Base-by-base conservation (phyloP, 192 early-diverging fungal species). In the Coemansia sp. region DNA sequence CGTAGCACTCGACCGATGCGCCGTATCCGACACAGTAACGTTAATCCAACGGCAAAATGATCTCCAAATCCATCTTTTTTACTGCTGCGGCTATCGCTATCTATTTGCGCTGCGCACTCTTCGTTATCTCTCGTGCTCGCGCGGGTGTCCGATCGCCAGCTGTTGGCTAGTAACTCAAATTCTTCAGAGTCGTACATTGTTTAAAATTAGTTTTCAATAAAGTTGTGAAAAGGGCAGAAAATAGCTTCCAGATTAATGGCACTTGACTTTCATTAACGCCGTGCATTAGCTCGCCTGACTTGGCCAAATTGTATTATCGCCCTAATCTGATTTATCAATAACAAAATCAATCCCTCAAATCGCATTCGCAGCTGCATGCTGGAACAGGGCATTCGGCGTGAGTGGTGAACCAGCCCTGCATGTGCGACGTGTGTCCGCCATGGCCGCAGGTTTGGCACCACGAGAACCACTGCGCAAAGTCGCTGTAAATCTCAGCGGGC, bases 371-470 rank as follows among this genome's bases (percentile, higher is more conserved):
- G 14, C 45, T 55, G 67, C 97, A 98, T 26, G 91, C 91, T n/a
- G 94, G 88, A 5, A 98, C 94, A 21, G 97, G 95, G 74, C 97
- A 98, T 29, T 80, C 83, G 19, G 69, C 64, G 72, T 98, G 93
- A 0, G 83, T 88, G 55, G 85, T 75, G 71, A 99, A 99, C 97
- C 97, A 99, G 43, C 90, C 84, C 35, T 86, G 72, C 80, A 99
- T 86, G 67, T 99, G 97, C 26, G 84, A 78, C 3, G 91, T 89
- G 70, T 99, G 97, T 1, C 97, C 97, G 38, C 97, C 97, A 77
- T 99, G 97, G 12, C 91, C 85, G 75, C 97, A 99, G 9, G 91
- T 92, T 74, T 96, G 94, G 77, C 97, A 99, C 97, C 97, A 99
- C 12, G 94, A 96, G 71, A 97, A 99, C 95, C 95, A 99, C 43